These are phyloP conservation scores for Scedosporium boydii DNA, from an alignment of 2,329 filamentous ascomycete species.

Conservation along the genomic window DNA sequence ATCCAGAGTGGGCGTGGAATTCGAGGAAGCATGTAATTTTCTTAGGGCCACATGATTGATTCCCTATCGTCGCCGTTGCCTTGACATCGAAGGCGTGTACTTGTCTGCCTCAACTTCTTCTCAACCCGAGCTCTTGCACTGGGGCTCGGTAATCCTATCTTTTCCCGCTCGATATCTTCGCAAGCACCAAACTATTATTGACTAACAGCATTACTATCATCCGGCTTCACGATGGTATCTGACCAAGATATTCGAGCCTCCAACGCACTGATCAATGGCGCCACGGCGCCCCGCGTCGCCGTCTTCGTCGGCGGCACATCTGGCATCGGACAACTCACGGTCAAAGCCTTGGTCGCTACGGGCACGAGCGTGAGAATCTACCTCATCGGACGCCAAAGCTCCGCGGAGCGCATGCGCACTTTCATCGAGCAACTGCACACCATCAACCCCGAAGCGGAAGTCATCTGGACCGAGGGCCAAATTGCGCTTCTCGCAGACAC, in stretches of 20 bases:
- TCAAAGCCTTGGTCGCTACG: constrained; percentile 24
- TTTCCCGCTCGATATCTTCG: too few relatives aligned
- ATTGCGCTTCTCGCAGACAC: constrained; percentile 33
- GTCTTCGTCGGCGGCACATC: constrained; percentile 37
- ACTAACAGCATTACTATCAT: too few relatives aligned
- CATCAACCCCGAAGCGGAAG: constrained; percentile 27
- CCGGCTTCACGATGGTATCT: constrained; percentile 21
- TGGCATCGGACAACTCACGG: constrained; percentile 32
- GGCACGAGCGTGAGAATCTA: constrained; percentile 28
- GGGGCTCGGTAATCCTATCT: too few relatives aligned
- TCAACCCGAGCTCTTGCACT: too few relatives aligned
- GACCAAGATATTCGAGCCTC: constrained; percentile 24
- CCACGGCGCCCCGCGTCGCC: constrained; percentile 24
- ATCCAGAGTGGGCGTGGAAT: too few relatives aligned
- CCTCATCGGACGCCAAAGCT: constrained; percentile 30
- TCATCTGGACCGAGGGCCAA: constrained; percentile 33
- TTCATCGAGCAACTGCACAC: constrained; percentile 26
- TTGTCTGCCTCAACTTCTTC: too few relatives aligned
- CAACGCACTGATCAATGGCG: constrained; percentile 28
- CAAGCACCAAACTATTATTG: too few relatives aligned
- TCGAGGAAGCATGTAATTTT: too few relatives aligned
- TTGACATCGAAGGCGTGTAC: too few relatives aligned
- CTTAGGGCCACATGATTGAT: too few relatives aligned
- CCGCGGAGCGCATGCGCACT: constrained; percentile 16
- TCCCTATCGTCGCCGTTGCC: too few relatives aligned